Conservation (phyloP, 2,329 filamentous ascomycete species). For the Xylariaceae sp. region DNA sequence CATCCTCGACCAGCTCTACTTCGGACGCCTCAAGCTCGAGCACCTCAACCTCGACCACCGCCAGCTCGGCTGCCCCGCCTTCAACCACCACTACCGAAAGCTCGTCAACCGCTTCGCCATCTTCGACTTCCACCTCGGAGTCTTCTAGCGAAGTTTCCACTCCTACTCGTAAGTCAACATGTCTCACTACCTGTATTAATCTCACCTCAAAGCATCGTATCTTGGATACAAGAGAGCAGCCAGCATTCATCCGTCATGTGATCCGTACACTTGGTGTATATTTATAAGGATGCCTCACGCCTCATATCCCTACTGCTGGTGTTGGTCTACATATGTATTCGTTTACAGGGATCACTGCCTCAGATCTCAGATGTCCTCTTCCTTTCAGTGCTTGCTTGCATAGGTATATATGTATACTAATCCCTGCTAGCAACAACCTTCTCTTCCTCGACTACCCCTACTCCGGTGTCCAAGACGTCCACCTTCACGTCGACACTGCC, state of each 20-base stretch:
- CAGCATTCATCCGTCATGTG: not conserved
- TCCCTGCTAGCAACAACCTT: constrained; percentile 17
- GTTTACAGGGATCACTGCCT: too few relatives aligned
- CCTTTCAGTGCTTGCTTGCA: not conserved
- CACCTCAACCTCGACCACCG: not conserved
- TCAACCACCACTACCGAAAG: not conserved
- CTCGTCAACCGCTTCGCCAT: constrained; percentile 4
- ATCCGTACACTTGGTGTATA: not conserved
- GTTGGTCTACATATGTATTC: too few relatives aligned
- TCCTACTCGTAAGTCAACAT: constrained; percentile 7
- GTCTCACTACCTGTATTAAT: too few relatives aligned
- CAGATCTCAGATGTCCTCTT: not conserved
- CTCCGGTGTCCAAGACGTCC: constrained; percentile 24
- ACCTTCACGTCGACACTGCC: constrained; percentile 30
- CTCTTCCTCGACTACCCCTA: constrained; percentile 20
- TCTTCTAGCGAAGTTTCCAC: constrained; percentile 2
- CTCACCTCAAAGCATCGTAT: not conserved
- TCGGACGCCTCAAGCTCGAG: not conserved
- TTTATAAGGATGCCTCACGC: not conserved
- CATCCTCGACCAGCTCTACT: not conserved
- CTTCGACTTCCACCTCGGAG: constrained; percentile 1
- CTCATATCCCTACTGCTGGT: too few relatives aligned
- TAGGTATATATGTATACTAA: constrained; percentile 8
- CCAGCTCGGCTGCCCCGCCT: not conserved
- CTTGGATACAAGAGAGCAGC: not conserved